These are phyloP conservation scores for Bipolaris oryzae DNA, from an alignment of 2,329 filamentous ascomycete genomes.

Conservation along the genomic window DNA sequence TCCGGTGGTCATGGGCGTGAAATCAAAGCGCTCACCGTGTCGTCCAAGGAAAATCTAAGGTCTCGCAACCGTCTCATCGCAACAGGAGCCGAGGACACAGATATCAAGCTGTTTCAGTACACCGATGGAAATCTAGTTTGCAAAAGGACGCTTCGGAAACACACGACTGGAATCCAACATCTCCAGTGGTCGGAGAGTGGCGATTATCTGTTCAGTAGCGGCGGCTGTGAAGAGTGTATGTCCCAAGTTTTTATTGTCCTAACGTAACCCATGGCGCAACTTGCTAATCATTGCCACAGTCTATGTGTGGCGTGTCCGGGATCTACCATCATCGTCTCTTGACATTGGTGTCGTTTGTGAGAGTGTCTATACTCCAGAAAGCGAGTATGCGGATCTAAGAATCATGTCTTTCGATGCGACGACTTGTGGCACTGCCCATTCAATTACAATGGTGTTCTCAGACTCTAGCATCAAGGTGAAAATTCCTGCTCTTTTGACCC, in stretches of 20 bases:
- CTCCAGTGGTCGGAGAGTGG: constrained; percentile 73
- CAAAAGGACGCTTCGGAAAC: constrained; percentile 71
- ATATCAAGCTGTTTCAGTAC: constrained; percentile 74
- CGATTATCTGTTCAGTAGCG: constrained; percentile 80
- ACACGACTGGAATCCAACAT: constrained; percentile 83
- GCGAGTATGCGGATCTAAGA: constrained; percentile 69
- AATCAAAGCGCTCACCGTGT: constrained; percentile 69
- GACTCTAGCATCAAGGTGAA: constrained; percentile 75
- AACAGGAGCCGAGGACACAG: constrained; percentile 73
- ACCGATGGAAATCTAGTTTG: constrained; percentile 50
- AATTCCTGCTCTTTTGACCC: not conserved
- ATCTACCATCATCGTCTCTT: constrained; percentile 55
- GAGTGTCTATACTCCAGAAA: constrained; percentile 56
- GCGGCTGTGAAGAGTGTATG: constrained; percentile 74
- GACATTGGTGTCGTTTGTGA: constrained; percentile 61
- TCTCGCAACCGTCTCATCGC: constrained; percentile 57
- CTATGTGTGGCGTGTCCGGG: constrained; percentile 75
- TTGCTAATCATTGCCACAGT: constrained; percentile 53
- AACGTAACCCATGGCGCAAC: not conserved
- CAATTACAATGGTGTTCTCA: constrained; percentile 77
- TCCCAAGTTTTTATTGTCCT: not conserved
- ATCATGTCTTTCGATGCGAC: constrained; percentile 78
- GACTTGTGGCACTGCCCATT: constrained; percentile 48
- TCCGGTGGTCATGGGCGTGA: constrained; percentile 84
- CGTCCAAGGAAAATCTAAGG: constrained; percentile 18